These are phyloP conservation scores for Calonectria pteridis DNA, from an alignment of 2,329 filamentous ascomycete species.

Conservation along the genomic window DNA sequence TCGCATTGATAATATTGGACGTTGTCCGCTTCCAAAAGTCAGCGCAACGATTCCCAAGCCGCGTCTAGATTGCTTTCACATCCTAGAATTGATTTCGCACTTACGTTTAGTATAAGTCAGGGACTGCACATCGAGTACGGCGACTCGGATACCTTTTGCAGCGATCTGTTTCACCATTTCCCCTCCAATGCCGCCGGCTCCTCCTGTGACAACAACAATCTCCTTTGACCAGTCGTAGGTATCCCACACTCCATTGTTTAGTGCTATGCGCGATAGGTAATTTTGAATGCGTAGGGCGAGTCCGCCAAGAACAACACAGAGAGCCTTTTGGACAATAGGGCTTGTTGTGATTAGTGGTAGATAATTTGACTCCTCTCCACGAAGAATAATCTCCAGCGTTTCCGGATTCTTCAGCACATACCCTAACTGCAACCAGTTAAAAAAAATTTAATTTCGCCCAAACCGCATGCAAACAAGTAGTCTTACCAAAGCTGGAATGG, in stretches of 20 bases:
- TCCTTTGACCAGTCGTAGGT: background rate
- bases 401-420: background rate
- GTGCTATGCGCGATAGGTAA: background rate
- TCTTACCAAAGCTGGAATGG: background rate
- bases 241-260: background rate
- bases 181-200: background rate
- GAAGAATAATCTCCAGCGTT: background rate
- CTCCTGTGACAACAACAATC: background rate
- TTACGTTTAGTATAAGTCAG: background rate
- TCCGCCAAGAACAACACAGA: background rate
- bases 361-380: background rate
- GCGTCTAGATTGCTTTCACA: too few species aligned
- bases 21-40: background rate
- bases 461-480: too few species aligned
- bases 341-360: background rate
- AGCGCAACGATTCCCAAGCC: background rate
- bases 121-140: background rate
- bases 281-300: background rate
- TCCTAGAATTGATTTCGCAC: background rate
- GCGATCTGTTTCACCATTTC: background rate
- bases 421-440: background rate
- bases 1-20: background rate
- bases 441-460: too few species aligned
- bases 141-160: background rate
- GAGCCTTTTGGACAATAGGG: background rate